These are phyloP conservation scores for Cladosporium sp. DNA, from an alignment of 2,329 filamentous ascomycete genomes.

Conservation along the genomic window DNA sequence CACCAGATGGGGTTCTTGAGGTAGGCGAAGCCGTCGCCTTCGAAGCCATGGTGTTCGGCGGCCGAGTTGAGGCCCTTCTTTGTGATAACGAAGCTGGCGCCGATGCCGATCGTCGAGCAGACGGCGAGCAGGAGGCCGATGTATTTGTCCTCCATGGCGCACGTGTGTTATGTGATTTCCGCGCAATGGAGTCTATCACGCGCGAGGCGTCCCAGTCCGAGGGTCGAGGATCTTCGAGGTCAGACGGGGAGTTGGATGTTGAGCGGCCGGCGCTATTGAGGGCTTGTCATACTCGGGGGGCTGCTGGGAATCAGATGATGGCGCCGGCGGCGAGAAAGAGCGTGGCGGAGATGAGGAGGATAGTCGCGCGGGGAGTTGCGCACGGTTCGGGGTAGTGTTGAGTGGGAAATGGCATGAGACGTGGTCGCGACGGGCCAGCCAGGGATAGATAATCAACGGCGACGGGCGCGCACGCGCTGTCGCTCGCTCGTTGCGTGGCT, in stretches of 20 bases:
- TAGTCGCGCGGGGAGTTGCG: not conserved
- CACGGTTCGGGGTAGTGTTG: not conserved
- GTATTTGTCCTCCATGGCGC: slow-evolving; percentile 51
- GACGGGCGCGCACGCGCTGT: not conserved
- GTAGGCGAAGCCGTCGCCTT: slow-evolving; percentile 93
- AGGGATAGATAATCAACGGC: slow-evolving; percentile 3
- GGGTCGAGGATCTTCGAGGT: not conserved
- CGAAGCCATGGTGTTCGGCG: slow-evolving; percentile 86
- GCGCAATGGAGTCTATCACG: not conserved
- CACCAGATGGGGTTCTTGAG: slow-evolving; percentile 95
- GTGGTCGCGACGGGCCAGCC: slow-evolving; percentile 7
- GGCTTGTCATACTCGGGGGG: slow-evolving; percentile 9
- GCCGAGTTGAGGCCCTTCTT: slow-evolving; percentile 96
- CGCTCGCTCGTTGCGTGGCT: slow-evolving; percentile 5
- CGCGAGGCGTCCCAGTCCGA: not conserved
- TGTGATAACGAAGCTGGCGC: slow-evolving; percentile 85
- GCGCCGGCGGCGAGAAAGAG: not conserved
- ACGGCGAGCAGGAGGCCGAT: slow-evolving; percentile 71
- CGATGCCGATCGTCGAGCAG: slow-evolving; percentile 68
- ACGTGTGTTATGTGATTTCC: not conserved
- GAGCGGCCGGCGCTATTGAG: slow-evolving; percentile 11
- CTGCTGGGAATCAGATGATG: not conserved
- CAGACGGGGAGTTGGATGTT: not conserved
- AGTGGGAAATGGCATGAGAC: not conserved
- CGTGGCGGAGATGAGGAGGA: not conserved